These are phyloP conservation scores for Populus ilicifolia DNA, from an alignment of 345 rosid species.

Conservation along the genomic window DNA sequence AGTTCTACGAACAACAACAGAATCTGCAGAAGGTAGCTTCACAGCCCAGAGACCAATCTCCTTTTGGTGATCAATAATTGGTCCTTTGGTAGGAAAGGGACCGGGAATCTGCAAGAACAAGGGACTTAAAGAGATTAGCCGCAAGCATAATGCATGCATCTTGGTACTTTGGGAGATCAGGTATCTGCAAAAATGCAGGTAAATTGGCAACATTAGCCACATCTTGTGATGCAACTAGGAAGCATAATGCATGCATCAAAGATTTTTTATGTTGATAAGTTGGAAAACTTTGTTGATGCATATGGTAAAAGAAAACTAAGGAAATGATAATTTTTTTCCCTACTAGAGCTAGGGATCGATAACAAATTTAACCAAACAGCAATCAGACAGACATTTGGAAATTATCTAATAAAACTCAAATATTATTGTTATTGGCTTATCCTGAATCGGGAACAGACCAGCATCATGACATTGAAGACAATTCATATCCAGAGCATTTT, in stretches of 20 bases:
- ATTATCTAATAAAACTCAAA: neutral
- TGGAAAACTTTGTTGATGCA: neutral
- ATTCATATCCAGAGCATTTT: no score
- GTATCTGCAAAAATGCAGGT: neutral
- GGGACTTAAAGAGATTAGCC: no score
- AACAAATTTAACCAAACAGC: neutral
- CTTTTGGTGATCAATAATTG: constrained; percentile 58
- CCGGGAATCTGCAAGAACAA: constrained; percentile 65
- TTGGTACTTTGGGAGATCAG: no score
- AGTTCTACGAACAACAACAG: constrained; percentile 71
- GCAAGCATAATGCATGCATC: no score
- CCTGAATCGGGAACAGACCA: no score
- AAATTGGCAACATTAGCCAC: neutral
- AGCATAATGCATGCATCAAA: neutral
- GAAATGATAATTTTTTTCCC: neutral
- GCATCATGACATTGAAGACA: no score
- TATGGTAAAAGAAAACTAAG: neutral
- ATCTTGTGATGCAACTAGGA: neutral
- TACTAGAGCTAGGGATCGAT: neutral
- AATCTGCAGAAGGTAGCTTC: constrained; percentile 82
- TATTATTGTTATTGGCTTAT: no score
- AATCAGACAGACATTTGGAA: neutral
- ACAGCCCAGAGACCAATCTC: constrained; percentile 74
- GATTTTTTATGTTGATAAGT: neutral
- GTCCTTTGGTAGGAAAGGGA: constrained; percentile 56